Base-by-base conservation (phyloP, 257 asterid species). In the Solanum sejunctum region DNA sequence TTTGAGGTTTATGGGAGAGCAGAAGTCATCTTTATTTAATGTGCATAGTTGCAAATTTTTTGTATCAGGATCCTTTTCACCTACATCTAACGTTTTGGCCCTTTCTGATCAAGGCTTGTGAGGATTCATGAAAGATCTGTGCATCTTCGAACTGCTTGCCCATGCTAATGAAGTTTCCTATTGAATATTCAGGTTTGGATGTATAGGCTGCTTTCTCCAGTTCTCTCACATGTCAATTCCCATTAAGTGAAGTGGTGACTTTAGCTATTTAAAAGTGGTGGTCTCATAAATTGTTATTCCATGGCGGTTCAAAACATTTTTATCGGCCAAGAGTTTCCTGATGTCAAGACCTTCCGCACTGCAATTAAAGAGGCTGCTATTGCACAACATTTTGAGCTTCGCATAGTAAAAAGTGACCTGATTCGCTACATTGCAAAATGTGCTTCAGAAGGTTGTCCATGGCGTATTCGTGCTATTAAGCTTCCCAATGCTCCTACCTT, bases 391-490 rank as follows among this genome's bases (percentile, higher is more conserved):
- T 94, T 94, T 82, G 95, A 93, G 85, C 94, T 94, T 78, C 93
- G 93, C 63, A 87, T 93, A 15, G 84, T 93, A 51, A 94, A 94
- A 81, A 93, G 98, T 85, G 97, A 94, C 87, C 92, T 94, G 80
- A 85, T 92, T 45, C 90, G 98, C 4, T 93, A 93, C 91, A 88
- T 92, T 45, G 97, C 97, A 61, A 94, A 94, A 88, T 94, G 98
- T 85, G 93, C 98, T 51, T 85, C 92, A 3, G 97, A 94, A 60
- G 94, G 91, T 80, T 94, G 98, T 84, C 98, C 97, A 0, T 94
- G 98, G 98, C 95, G 93, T 49, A 92, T 94, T 86, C 98, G 98
- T 83, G 98, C 97, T 32, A 94, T 91, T 80, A 94, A 93, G 92
- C 92, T 93, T 84, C 93, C 95, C 5, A 94, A 92, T 85, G 92